Evolutionary conservation across 352 stramenopile species (phyloP).

Genomic region (Peronospora belbahrii): DNA sequence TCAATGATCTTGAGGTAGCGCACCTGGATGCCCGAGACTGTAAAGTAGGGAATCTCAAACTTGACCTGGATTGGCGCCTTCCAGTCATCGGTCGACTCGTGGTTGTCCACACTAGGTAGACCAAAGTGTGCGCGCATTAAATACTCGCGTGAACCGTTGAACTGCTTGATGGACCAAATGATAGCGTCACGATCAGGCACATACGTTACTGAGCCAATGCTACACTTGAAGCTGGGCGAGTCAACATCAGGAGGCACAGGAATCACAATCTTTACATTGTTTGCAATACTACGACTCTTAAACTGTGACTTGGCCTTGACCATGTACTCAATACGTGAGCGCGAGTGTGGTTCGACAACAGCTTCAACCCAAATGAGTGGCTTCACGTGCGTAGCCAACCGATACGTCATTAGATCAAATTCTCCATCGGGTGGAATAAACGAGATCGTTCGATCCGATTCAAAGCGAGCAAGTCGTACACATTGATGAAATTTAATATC

Average conservation of each 20-base stretch:
- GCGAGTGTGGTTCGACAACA: constrained; percentile 96
- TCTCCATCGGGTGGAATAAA: constrained; percentile 99
- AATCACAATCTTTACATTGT: constrained; percentile 99
- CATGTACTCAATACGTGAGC: constrained; percentile 98
- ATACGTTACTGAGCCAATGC: constrained; percentile 96
- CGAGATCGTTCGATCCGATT: constrained; percentile 99
- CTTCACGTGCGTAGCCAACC: constrained; percentile 98
- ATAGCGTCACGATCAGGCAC: constrained; percentile 97
- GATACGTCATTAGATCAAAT: constrained; percentile 99
- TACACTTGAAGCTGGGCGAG: constrained; percentile 97
- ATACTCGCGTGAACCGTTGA: constrained; percentile 96
- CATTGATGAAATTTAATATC: constrained; percentile 99
- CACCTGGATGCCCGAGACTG: constrained; percentile 96
- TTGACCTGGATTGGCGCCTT: constrained; percentile 92
- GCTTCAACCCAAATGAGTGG: constrained; percentile 98
- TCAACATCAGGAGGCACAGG: constrained; percentile 98
- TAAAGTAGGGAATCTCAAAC: constrained; percentile 96
- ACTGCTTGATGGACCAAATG: constrained; percentile 99
- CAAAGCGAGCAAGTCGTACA: constrained; percentile 97
- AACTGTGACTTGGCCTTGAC: constrained; percentile 98
- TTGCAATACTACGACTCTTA: constrained; percentile 96
- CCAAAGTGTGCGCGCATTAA: constrained; percentile 99
- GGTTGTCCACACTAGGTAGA: constrained; percentile 90
- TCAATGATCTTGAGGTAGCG: constrained; percentile 99
- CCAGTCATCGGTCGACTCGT: constrained; percentile 84